Conservation (phyloP, 352 stramenopile species). For the Phytopythium boreale region DNA sequence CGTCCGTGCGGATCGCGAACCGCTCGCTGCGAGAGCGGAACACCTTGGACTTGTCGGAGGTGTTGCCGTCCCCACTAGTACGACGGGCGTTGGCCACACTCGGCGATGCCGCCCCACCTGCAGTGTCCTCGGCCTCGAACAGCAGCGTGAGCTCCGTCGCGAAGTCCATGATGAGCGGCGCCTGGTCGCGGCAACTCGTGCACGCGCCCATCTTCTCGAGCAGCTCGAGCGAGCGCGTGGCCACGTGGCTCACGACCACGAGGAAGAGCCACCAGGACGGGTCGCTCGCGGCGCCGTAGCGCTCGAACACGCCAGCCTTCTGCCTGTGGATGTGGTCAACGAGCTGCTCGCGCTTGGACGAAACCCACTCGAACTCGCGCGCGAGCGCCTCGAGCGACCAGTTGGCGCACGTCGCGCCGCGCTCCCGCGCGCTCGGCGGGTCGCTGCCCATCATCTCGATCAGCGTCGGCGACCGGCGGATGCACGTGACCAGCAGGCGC, state of each 20-base stretch:
- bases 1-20: slow-evolving; percentile 24
- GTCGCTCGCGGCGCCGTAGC: slow-evolving; percentile 20
- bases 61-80: neutral
- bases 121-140: slow-evolving; percentile 11
- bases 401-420: slow-evolving; percentile 6
- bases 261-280: slow-evolving; percentile 64
- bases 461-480: slow-evolving; percentile 29
- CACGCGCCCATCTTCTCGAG: slow-evolving; percentile 32
- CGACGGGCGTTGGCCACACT: neutral
- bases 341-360: slow-evolving; percentile 46
- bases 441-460: slow-evolving; percentile 23
- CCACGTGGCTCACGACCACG: slow-evolving; percentile 47
- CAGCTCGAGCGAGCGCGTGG: slow-evolving; percentile 28
- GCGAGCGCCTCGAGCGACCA: slow-evolving; percentile 20
- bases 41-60: slow-evolving; percentile 7
- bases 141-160: slow-evolving; percentile 23
- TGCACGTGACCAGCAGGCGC: slow-evolving; percentile 24
- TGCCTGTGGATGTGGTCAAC: slow-evolving; percentile 38
- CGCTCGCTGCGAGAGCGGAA: slow-evolving; percentile 26
- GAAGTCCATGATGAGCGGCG: slow-evolving; percentile 22
- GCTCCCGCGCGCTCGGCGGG: slow-evolving; percentile 7
- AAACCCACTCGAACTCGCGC: slow-evolving; percentile 48
- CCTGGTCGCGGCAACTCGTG: slow-evolving; percentile 17
- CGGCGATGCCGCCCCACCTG: neutral
- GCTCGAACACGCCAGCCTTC: slow-evolving; percentile 5